Conservation (phyloP, 2,329 filamentous ascomycete species). For the Fusarium anthophilum region DNA sequence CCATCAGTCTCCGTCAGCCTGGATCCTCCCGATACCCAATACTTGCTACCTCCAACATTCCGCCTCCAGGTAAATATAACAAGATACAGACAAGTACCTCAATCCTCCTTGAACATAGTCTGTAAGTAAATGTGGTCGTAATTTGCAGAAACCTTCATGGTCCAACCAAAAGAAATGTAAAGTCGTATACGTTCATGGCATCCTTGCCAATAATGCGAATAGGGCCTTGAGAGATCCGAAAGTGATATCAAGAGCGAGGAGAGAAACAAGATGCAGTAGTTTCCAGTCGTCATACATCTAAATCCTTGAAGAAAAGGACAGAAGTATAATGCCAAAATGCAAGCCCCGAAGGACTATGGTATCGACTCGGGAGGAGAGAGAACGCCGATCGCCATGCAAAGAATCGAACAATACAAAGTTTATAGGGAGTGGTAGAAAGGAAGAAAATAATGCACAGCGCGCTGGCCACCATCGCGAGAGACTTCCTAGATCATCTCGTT, state of each 20-base stretch:
- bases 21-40: slow-evolving; percentile 15
- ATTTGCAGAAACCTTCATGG: slow-evolving; percentile 12
- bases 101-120: slow-evolving; percentile 38
- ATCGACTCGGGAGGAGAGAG: slow-evolving; percentile 34
- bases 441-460: slow-evolving; percentile 12
- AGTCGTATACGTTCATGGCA: slow-evolving; percentile 12
- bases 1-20: slow-evolving; percentile 14
- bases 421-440: slow-evolving; percentile 34
- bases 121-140: slow-evolving; percentile 22
- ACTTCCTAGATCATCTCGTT: slow-evolving; percentile 64
- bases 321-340: slow-evolving; percentile 14
- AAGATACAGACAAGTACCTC: slow-evolving; percentile 12
- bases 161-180: slow-evolving; percentile 29
- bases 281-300: slow-evolving; percentile 1
- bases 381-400: slow-evolving; percentile 55
- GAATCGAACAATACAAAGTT: slow-evolving; percentile 35
- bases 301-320: not conserved
- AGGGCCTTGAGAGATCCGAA: not conserved
- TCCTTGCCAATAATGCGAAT: slow-evolving; percentile 4
- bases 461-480: slow-evolving; percentile 5
- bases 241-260: slow-evolving; percentile 17
- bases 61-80: slow-evolving; percentile 6
- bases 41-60: not conserved
- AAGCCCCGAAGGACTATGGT: slow-evolving; percentile 22
- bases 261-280: not conserved